Base-by-base conservation (phyloP, 1,284 basidiomycete genomes). In the Pholiota adiposa region DNA sequence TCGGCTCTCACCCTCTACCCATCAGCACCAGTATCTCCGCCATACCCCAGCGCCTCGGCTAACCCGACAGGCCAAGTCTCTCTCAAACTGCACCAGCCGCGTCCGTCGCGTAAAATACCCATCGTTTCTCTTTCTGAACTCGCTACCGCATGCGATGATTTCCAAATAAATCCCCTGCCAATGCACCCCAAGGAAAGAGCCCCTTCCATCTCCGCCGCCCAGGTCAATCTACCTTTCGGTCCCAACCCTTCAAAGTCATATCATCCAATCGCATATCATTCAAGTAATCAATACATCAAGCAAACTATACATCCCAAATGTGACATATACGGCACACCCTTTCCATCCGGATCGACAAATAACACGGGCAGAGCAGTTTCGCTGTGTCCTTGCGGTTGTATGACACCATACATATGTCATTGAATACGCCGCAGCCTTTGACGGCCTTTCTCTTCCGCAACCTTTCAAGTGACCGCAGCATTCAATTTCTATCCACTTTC, bases 81-180 rank as follows among this genome's bases (percentile, higher is more conserved):
- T 12, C 64, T 83, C 40, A 77, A 78, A 56, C 72, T 84, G 38
- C 72, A 80, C 60, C 83, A 85, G 65, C 83, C 83, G 18, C 83
- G 83, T 60, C 83, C 83, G 46, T 80, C 75, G 48, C 79, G 83
- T 25, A 77, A 74, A 14, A 85, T 85, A 69, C 83, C 83, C 11
- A 80, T 82, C 55, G 75, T 85, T 36, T 81, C 82, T 23, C 73
- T 85, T 31, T 77, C 78, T 11, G 73, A 77, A 52, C 72, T 85
- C 56, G 73, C 83, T 4, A 75, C 73, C 23, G 73, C 72, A 51
- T 75, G 72, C 61, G 75, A 76, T 27, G 65, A 67, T 29, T 43
- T 61, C 51, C 56, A 63, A 41, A 62, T 55, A 41, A 40, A 58
- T 51, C 44, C 56, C 19, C 57, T 31, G 25, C 41, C 59, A 63